Evolutionary conservation across 2,329 filamentous ascomycete genomes (phyloP).

Genomic region (Pseudogymnoascus sp.): DNA sequence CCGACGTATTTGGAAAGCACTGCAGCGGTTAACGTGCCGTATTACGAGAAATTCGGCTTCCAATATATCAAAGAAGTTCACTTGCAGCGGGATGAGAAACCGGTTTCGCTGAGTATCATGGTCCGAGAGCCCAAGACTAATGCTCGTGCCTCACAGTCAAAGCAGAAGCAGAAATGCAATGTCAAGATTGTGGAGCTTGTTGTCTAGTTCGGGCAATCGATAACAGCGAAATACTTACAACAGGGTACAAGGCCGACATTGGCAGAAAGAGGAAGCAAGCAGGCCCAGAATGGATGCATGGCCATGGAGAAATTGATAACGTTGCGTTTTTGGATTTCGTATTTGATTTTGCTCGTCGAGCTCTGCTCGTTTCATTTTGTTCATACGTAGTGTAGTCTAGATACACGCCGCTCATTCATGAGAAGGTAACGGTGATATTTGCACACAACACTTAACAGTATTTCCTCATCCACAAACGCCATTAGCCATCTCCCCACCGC

Average conservation of each 20-base stretch:
- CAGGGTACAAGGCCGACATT: not conserved
- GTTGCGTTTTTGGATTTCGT: conserved; percentile 25
- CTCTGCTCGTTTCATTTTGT: not conserved
- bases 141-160: conserved; percentile 10
- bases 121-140: conserved; percentile 54
- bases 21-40: conserved; percentile 55
- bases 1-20: conserved; percentile 75
- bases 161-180: not conserved
- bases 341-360: conserved; percentile 4
- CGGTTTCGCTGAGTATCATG: conserved; percentile 70
- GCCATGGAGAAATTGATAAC: conserved; percentile 38
- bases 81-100: conserved; percentile 47
- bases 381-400: conserved; percentile 10
- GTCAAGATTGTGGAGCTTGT: conserved; percentile 33
- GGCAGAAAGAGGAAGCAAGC: not conserved
- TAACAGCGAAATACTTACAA: conserved; percentile 8
- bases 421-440: conserved; percentile 12
- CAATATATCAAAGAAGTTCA: conserved; percentile 54
- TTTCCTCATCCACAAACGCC: not conserved
- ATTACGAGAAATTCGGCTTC: conserved; percentile 73
- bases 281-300: not conserved
- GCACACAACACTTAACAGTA: conserved; percentile 9
- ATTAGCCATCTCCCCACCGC: conserved; percentile 8
- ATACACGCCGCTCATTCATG: conserved; percentile 19
- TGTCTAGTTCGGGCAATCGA: conserved; percentile 30